These are phyloP conservation scores for Schizophyllum amplum DNA, from an alignment of 1,284 basidiomycete genomes.

Conservation along the genomic window DNA sequence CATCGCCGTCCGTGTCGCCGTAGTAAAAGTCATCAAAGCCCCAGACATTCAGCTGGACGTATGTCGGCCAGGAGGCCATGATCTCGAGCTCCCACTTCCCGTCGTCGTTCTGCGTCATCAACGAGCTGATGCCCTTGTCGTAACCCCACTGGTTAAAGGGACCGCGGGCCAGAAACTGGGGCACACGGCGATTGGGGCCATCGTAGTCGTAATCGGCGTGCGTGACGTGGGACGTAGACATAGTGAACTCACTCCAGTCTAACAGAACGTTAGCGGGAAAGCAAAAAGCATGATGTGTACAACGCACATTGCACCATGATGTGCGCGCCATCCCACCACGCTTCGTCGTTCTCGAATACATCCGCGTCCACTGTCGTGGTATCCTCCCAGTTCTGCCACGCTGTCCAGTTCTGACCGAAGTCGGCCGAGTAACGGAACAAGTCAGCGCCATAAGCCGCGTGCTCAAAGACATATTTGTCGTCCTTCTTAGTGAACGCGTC, in stretches of 20 bases:
- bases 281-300: constrained; percentile 1
- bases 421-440: constrained; percentile 79
- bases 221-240: constrained; percentile 58
- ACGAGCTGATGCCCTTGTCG: constrained; percentile 67
- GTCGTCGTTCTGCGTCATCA: constrained; percentile 56
- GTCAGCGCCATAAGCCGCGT: constrained; percentile 82
- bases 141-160: constrained; percentile 88
- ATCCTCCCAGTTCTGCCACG: constrained; percentile 72
- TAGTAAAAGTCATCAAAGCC: constrained; percentile 86
- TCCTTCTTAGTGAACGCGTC: constrained; percentile 34
- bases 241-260: constrained; percentile 70
- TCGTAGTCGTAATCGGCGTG: constrained; percentile 70
- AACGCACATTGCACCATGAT: constrained; percentile 78
- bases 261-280: constrained; percentile 3
- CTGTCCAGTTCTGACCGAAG: constrained; percentile 79
- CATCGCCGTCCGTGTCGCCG: constrained; percentile 81
- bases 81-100: constrained; percentile 75
- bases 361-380: constrained; percentile 55
- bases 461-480: constrained; percentile 67
- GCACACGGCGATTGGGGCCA: constrained; percentile 60
- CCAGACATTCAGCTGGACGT: constrained; percentile 83
- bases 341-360: constrained; percentile 42
- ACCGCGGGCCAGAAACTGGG: constrained; percentile 80
- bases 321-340: constrained; percentile 81
- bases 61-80: constrained; percentile 83